Conservation (phyloP, 352 stramenopile genomes). For the Aphanomyces astaci region DNA sequence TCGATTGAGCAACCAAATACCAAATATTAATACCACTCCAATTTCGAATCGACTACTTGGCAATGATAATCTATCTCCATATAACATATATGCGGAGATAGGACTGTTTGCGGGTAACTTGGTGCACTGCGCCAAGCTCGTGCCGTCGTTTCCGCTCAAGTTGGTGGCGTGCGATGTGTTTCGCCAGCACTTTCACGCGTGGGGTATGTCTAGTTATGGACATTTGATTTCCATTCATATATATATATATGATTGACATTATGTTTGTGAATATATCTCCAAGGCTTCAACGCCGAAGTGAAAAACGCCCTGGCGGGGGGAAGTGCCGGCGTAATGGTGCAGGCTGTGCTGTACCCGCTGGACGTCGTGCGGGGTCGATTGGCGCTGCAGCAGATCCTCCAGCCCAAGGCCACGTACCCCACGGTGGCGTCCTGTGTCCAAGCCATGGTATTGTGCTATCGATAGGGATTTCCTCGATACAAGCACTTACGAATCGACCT, state of each 20-base stretch:
- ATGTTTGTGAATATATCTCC: too few relatives aligned
- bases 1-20: too few relatives aligned
- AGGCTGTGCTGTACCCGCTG: slow-evolving; percentile 65
- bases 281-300: slow-evolving; percentile 29
- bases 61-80: too few relatives aligned
- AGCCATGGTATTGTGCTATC: slow-evolving; percentile 29
- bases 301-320: slow-evolving; percentile 57
- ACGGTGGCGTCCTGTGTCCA: slow-evolving; percentile 50
- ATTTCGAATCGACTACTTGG: too few relatives aligned
- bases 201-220: slow-evolving; percentile 6
- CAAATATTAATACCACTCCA: too few relatives aligned
- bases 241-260: background rate
- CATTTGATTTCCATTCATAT: too few relatives aligned
- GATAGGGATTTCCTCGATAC: background rate
- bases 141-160: slow-evolving; percentile 74
- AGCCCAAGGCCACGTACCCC: slow-evolving; percentile 29
- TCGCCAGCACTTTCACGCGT: slow-evolving; percentile 37
- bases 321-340: slow-evolving; percentile 56
- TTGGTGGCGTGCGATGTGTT: slow-evolving; percentile 69
- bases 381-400: slow-evolving; percentile 61
- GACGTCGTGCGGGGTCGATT: slow-evolving; percentile 69
- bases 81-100: too few relatives aligned
- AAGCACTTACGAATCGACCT: background rate
- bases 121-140: slow-evolving; percentile 67
- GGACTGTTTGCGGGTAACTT: slow-evolving; percentile 73